phyloP scores from a whole-genome alignment of 192 early-diverging fungal genomes.

The Tieghemiomyces parasiticus region DNA sequence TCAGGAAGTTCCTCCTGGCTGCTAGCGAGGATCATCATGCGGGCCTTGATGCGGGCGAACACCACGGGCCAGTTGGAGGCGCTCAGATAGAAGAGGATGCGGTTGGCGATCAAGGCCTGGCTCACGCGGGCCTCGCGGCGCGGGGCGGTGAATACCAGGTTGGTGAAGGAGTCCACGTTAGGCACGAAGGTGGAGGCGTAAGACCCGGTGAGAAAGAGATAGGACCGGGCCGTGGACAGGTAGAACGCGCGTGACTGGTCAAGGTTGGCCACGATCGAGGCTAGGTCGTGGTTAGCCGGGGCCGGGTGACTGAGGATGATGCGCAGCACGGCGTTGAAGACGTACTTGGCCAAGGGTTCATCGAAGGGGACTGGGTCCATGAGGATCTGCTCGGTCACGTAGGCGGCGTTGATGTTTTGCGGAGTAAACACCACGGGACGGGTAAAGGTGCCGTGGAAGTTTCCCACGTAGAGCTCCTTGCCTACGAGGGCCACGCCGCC shows the following conservation, averaged over 20 bases:
- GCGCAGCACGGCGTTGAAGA: constrained; percentile 22
- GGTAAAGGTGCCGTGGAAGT: constrained; percentile 26
- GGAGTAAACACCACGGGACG: constrained; percentile 15
- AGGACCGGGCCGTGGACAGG: constrained; percentile 18
- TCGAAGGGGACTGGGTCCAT: constrained; percentile 25
- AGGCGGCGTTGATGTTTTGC: constrained; percentile 11
- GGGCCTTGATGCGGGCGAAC: constrained; percentile 50
- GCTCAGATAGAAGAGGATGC: constrained; percentile 73
- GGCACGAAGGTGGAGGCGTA: constrained; percentile 27
- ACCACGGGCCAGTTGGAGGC: constrained; percentile 81
- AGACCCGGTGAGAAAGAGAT: constrained; percentile 18
- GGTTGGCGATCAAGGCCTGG: constrained; percentile 75
- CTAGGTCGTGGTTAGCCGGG: constrained; percentile 21
- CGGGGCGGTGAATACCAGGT: constrained; percentile 33
- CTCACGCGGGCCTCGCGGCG: constrained; percentile 19
- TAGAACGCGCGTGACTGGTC: constrained; percentile 25
- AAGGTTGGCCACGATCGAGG: constrained; percentile 26
- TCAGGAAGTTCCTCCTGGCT: constrained; percentile 52
- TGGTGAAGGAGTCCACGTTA: constrained; percentile 11
- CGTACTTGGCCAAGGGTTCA: constrained; percentile 31
- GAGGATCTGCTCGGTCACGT: not conserved
- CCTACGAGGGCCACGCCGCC: not conserved
- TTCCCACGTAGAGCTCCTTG: constrained; percentile 13
- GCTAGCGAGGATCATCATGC: constrained; percentile 43
- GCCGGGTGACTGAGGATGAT: constrained; percentile 26